phyloP scores from a whole-genome alignment of 164 flowering plant genomes.

The Warburgia ugandensis region DNA sequence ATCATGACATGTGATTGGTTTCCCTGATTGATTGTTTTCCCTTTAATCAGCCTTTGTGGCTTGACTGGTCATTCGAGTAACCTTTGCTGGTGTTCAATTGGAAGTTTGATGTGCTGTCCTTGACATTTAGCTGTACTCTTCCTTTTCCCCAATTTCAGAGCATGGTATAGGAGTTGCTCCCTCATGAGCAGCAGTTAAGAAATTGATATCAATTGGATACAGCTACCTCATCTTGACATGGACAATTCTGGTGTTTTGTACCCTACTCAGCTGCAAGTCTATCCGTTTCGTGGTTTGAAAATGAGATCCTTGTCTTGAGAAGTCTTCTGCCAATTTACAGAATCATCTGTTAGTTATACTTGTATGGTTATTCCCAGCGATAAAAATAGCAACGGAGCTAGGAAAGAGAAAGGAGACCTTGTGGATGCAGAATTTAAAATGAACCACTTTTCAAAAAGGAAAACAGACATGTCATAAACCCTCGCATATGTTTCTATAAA shows the following conservation, averaged over 20 bases:
- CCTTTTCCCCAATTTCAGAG: background rate
- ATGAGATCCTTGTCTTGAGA: too few species aligned
- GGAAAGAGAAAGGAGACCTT: too few species aligned
- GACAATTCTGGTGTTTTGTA: slow-evolving; percentile 6
- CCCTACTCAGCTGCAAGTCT: slow-evolving; percentile 8
- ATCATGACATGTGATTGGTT: slow-evolving; percentile 6
- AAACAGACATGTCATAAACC: too few species aligned
- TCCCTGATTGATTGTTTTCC: slow-evolving; percentile 2
- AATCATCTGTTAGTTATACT: too few species aligned
- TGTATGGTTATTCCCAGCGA: too few species aligned
- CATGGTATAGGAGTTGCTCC: slow-evolving; percentile 9
- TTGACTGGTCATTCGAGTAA: background rate
- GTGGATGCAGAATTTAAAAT: too few species aligned
- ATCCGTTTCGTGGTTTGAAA: slow-evolving; percentile 3
- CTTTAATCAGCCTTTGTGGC: slow-evolving; percentile 1
- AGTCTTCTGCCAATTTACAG: too few species aligned
- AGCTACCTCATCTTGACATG: slow-evolving; percentile 13
- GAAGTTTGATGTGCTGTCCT: slow-evolving; percentile 2
- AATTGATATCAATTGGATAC: slow-evolving; percentile 12
- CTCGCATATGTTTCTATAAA: too few species aligned
- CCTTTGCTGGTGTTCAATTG: slow-evolving; percentile 4
- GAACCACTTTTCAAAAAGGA: too few species aligned
- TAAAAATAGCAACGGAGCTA: too few species aligned
- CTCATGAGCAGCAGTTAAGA: slow-evolving; percentile 6
- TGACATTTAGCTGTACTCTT: slow-evolving; percentile 5